Percentiles rank a stretch among this genome's conserved stretches.
Conservation (phyloP, 164 flowering plant species). For the Magnolia officinalis region DNA sequence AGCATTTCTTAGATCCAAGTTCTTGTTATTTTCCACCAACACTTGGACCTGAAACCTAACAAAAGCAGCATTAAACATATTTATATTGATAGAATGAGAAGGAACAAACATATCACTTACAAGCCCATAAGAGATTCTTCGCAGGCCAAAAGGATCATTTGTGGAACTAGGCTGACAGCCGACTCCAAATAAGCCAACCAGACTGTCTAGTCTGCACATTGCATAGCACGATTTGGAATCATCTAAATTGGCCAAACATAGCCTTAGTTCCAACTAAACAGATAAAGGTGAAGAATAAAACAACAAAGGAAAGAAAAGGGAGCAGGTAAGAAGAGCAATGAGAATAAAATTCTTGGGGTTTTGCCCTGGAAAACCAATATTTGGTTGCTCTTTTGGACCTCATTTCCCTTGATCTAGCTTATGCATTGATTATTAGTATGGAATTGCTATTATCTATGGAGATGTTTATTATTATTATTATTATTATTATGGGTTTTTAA, state of each 20-base stretch:
- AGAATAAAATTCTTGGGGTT: no score
- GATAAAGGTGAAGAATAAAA: neutral
- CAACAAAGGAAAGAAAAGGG: neutral
- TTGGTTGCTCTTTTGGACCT: no score
- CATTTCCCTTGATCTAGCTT: neutral
- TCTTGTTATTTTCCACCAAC: conserved; percentile 72
- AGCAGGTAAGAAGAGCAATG: neutral
- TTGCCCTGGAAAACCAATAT: no score
- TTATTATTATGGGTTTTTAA: no score
- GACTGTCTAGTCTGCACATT: conserved; percentile 83
- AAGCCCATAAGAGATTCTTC: conserved; percentile 91
- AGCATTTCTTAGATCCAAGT: conserved; percentile 64
- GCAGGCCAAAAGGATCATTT: conserved; percentile 88
- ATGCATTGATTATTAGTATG: neutral
- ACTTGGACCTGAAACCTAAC: conserved; percentile 68
- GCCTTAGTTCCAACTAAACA: neutral
- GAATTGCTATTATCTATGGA: no score
- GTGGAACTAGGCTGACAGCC: conserved; percentile 89
- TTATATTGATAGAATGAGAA: neutral
- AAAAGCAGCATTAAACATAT: conserved; percentile 1
- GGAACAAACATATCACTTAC: conserved; percentile 38
- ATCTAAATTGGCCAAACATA: neutral
- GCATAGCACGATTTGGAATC: neutral
- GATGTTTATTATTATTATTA: no score
- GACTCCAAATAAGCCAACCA: conserved; percentile 86